Evolutionary conservation across 805 yeast species (phyloP).

Genomic region (Blastobotrys peoriensis): DNA sequence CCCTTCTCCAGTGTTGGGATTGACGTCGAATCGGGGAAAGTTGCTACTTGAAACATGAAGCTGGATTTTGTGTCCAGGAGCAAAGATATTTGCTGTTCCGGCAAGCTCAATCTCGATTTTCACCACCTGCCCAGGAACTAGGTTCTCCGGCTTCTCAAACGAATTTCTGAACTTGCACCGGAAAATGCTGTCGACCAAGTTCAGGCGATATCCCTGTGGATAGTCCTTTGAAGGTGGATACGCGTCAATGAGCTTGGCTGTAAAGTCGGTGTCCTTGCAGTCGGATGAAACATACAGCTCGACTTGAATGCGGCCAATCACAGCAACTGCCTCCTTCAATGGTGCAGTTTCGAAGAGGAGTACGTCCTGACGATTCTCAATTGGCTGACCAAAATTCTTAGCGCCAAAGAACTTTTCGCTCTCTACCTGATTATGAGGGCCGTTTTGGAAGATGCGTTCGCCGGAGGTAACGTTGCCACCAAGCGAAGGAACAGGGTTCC

Average conservation of each 20-base stretch:
- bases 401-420: background rate
- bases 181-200: slow-evolving; percentile 6
- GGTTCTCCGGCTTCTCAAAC: background rate
- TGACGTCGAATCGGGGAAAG: slow-evolving; percentile 10
- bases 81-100: slow-evolving; percentile 6
- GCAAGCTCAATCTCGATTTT: slow-evolving; percentile 4
- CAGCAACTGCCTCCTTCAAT: background rate
- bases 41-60: slow-evolving; percentile 11
- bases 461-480: slow-evolving; percentile 9
- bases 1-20: slow-evolving; percentile 8
- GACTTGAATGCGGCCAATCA: slow-evolving; percentile 5
- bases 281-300: slow-evolving; percentile 6
- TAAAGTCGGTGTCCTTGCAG: slow-evolving; percentile 8
- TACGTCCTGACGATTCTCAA: slow-evolving; percentile 3
- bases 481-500: slow-evolving; percentile 4
- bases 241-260: slow-evolving; percentile 9
- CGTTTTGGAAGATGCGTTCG: slow-evolving; percentile 4
- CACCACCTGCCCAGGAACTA: slow-evolving; percentile 2
- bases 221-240: slow-evolving; percentile 7
- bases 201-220: slow-evolving; percentile 8
- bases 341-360: slow-evolving; percentile 4
- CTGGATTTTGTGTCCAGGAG: slow-evolving; percentile 8
- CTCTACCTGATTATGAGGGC: slow-evolving; percentile 8
- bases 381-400: background rate
- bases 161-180: slow-evolving; percentile 8